Conservation (phyloP, 2,329 filamentous ascomycete genomes). For the Colletotrichum sojae region DNA sequence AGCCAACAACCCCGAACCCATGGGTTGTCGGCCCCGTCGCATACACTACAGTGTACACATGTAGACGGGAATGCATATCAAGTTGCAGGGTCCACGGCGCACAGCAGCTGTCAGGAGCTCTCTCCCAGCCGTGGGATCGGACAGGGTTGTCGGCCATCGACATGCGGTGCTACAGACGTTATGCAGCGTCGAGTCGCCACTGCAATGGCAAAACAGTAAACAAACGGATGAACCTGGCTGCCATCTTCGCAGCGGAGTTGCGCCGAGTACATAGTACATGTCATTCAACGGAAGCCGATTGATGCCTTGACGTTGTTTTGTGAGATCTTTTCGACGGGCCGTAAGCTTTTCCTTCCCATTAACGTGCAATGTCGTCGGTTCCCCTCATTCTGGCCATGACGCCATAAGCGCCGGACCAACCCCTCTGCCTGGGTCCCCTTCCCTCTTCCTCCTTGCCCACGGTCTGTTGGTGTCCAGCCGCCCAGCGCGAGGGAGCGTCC, state of each 20-base stretch:
- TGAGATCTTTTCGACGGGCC: slow-evolving; percentile 1
- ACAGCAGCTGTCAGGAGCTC: slow-evolving; percentile 21
- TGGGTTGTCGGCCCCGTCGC: background rate
- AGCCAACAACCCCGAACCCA: background rate
- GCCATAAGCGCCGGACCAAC: slow-evolving; percentile 34
- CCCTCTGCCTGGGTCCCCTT: slow-evolving; percentile 16
- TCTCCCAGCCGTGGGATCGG: slow-evolving; percentile 13
- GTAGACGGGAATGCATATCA: slow-evolving; percentile 4
- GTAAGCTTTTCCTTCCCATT: slow-evolving; percentile 14
- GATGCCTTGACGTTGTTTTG: background rate
- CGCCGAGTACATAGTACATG: no score
- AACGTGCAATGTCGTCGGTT: background rate
- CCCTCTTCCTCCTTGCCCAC: background rate
- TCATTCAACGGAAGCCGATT: background rate
- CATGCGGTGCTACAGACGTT: background rate
- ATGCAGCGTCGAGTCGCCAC: slow-evolving; percentile 9
- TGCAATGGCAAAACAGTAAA: background rate
- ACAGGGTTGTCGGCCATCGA: slow-evolving; percentile 21
- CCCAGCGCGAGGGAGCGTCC: background rate
- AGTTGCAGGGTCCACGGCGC: slow-evolving; percentile 9
- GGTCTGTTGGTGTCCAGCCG: background rate
- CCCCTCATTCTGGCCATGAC: slow-evolving; percentile 21
- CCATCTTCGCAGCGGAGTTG: no score
- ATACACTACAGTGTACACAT: background rate
- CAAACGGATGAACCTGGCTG: no score